Evolutionary conservation across 176 grass and related monocot genomes (phyloP).

Genomic region (Avena sativa): DNA sequence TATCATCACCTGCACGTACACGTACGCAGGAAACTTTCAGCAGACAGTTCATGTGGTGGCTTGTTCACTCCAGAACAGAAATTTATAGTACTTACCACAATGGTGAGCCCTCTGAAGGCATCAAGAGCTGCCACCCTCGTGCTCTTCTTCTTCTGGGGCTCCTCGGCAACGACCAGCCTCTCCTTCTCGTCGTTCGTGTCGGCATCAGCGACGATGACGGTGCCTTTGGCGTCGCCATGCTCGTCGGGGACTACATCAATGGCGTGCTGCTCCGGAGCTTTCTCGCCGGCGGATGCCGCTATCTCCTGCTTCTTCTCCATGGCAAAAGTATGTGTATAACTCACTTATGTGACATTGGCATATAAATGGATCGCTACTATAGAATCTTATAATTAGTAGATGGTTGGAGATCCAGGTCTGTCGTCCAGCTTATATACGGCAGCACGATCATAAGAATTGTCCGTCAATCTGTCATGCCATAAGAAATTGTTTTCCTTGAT

Average conservation of each 20-base stretch:
- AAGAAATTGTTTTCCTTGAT: slow-evolving; percentile 5
- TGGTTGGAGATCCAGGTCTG: slow-evolving; percentile 5
- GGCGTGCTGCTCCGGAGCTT: slow-evolving; percentile 34
- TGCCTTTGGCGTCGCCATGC: neutral
- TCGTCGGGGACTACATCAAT: slow-evolving; percentile 41
- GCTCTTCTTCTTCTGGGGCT: slow-evolving; percentile 38
- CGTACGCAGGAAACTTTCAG: neutral
- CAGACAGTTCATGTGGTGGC: neutral
- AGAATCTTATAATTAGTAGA: slow-evolving; percentile 7
- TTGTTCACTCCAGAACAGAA: neutral
- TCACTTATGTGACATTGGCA: neutral
- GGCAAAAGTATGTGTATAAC: neutral
- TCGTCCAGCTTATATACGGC: slow-evolving; percentile 13
- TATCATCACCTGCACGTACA: slow-evolving; percentile 72
- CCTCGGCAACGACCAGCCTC: slow-evolving; percentile 30
- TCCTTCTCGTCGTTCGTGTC: neutral
- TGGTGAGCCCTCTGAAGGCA: slow-evolving; percentile 91
- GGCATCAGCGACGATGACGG: neutral
- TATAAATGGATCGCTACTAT: neutral
- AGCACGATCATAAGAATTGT: slow-evolving; percentile 16
- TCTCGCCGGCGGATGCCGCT: slow-evolving; percentile 27
- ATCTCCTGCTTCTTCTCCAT: slow-evolving; percentile 58
- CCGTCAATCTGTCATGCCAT: slow-evolving; percentile 2
- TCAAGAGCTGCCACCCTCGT: slow-evolving; percentile 80
- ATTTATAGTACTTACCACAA: slow-evolving; percentile 53